Base-by-base conservation (phyloP, 768 basidiomycete species). In the Rhizopogon vesiculosus region DNA sequence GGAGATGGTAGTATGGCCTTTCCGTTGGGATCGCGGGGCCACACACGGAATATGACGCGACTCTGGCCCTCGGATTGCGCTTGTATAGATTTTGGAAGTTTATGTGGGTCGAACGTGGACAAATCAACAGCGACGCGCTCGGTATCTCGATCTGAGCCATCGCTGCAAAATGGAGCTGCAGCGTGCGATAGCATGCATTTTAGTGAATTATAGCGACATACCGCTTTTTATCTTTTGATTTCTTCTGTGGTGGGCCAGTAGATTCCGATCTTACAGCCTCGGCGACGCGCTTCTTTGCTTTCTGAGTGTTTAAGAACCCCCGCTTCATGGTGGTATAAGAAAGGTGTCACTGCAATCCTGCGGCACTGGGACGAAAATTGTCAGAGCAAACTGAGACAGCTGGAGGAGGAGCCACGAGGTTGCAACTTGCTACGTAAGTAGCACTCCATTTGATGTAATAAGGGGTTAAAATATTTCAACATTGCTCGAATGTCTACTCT, bases 11-110 rank as follows among this genome's bases (percentile, higher is more conserved):
- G 1, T 13, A 70, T 28, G 3, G 1, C 5, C 9, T 53, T 48
- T 1, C 69, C 68, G 0, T 60, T 46, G 0, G 62, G 62, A 29
- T 60, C 51, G 29, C 69, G 68, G 1, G 68, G 66, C 69, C 69
- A 70, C 2, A 2, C 0, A 2, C 64, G 56, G 41, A 71, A 62
- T 0, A 65, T 35, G 31, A 54, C 51, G 13, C 69, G 70, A 38
- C 44, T 65, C 16, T 13, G 42, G 15, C 2, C 0, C 1, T 55
- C 59, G 5, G 28, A 31, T 28, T 53, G 48, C 13, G 35, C 51
- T 51, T 52, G 54, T 29, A 55, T 13, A 29, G 35, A 28, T 16
- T 33, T 29, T 15, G 54, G 54, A 18, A 54, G 50, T 42, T 54
- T 55, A 16, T 55, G 54, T 6, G 45, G 54, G 38, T 55, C 3